Evolutionary conservation across 192 early-diverging fungal genomes (phyloP).

Genomic region (Linnemannia zychae): DNA sequence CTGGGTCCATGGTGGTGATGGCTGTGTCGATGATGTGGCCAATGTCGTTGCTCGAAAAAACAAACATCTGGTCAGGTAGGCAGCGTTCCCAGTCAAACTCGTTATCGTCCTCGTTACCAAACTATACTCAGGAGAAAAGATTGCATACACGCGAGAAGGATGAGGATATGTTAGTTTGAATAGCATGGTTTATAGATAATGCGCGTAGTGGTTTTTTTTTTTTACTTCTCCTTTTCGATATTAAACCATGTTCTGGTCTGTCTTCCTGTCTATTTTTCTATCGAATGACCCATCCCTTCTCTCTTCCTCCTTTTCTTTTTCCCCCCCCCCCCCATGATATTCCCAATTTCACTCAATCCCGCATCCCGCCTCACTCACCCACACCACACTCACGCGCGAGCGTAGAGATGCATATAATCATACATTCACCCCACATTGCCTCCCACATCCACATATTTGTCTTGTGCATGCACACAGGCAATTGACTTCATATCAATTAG

Average conservation of each 20-base stretch:
- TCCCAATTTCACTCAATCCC: not conserved
- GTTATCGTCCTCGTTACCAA: constrained; percentile 21
- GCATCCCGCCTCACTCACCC: not conserved
- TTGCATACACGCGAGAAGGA: not conserved
- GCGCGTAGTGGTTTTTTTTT: not conserved
- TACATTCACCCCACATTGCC: not conserved
- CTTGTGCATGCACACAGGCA: not conserved
- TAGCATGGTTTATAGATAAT: no score
- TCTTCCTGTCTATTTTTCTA: no score
- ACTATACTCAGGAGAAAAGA: not conserved
- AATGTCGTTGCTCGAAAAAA: constrained; percentile 81
- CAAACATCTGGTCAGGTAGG: constrained; percentile 93
- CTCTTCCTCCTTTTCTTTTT: not conserved
- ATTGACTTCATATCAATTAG: not conserved
- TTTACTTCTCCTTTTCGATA: not conserved
- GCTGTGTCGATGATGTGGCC: constrained; percentile 78
- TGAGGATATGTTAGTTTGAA: not conserved
- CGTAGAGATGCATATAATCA: not conserved
- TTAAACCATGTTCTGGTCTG: not conserved
- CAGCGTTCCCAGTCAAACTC: constrained; percentile 87
- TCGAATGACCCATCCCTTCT: not conserved
- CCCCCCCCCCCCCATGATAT: not conserved
- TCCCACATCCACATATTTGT: not conserved
- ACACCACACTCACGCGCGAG: not conserved
- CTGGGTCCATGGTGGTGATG: constrained; percentile 73